Evolutionary conservation across 768 basidiomycete species (phyloP), one percentile per base, ranked within the genome.

Genomic region (Russula lepida): DNA sequence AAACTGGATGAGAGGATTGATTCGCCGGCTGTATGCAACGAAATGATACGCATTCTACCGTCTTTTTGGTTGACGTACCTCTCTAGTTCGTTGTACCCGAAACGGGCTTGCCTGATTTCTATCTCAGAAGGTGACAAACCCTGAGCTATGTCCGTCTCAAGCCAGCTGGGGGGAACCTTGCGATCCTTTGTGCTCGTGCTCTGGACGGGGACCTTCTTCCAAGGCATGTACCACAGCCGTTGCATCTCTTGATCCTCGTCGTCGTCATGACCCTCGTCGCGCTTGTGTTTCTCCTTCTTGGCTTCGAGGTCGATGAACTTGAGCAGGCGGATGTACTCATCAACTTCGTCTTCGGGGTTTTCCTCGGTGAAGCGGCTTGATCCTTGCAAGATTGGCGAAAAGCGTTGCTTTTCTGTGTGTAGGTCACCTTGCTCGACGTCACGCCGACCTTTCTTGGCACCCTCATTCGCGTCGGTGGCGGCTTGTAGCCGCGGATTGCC

Each of bases 171-270:
- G 5, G 77, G 74, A 17, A 75, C 69, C 68, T 74, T 72, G 69
- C 68, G 69, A 35, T 69, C 65, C 32, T 64, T 67, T 15, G 69
- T 65, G 48, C 56, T 65, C 15, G 69, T 66, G 50, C 56, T 58
- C 35, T 69, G 50, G 15, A 70, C 67, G 47, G 69, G 69, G 46
- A 71, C 68, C 59, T 68, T 77, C 66, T 75, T 77, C 78, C 78
- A 79, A 15, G 78, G 78, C 27, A 72, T 69, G 64, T 79, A 79
- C 79, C 79, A 79, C 1, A 74, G 64, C 19, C 79, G 69, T 43
- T 58, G 66, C 39, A 66, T 67, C 64, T 72, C 65, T 33, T 54
- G 62, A 37, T 65, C 64, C 3, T 63, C 67, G 7, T 2, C 41
- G 2, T 13, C 57, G 9, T 23, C 56, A n/a, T 13, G 56, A 30